Base-by-base conservation (phyloP, 2,329 filamentous ascomycete species). In the Zelopaecilomyces penicillatus region DNA sequence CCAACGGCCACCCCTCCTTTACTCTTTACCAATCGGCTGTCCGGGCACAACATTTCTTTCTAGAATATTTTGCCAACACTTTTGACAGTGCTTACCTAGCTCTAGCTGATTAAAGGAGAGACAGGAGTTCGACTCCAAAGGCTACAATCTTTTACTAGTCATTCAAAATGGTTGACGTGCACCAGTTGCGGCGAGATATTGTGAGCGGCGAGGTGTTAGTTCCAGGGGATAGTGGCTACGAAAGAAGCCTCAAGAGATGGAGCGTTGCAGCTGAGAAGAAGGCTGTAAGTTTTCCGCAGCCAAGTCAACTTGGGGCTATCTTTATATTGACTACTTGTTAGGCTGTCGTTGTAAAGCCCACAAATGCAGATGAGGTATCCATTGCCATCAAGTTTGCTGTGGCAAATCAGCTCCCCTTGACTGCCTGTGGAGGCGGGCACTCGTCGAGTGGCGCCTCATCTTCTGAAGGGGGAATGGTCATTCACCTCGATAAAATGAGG, bases 391-490 rank as follows among this genome's bases (percentile, higher is more conserved):
- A 40, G 12, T 60, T 55, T 19, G 54, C 57, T n/a, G 40, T 50
- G 3, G 42, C 45, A 3, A 49, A 70, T 36, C 53, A 56, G 1
- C 62, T 80, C 30, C 67, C 73, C 30, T 61, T 80, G 40, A 70
- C 70, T 0, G 70, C 79, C 8, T 68, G 68, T 43, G 70, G 75
- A 4, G 76, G 77, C 8, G 74, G 74, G 0, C 77, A 81, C 57
- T 74, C 74, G 0, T 75, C 75, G 0, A 66, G 67, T 5, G 75
- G 74, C 1, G 65, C 69, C 2, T 70, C 54, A 4, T 74, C 71
- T 2, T 70, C 68, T 1, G 71, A 70, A 7, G 69, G 70, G 6
- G 69, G 70, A 6, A 62, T 82, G 11, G 66, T 80, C 3, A 73
- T 82, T 46, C 74, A 79, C 53, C 63, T 82, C 3, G 63, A 64